Evolutionary conservation across 2,329 filamentous ascomycete genomes (phyloP).

Genomic region (Penicillium fuscoglaucum): DNA sequence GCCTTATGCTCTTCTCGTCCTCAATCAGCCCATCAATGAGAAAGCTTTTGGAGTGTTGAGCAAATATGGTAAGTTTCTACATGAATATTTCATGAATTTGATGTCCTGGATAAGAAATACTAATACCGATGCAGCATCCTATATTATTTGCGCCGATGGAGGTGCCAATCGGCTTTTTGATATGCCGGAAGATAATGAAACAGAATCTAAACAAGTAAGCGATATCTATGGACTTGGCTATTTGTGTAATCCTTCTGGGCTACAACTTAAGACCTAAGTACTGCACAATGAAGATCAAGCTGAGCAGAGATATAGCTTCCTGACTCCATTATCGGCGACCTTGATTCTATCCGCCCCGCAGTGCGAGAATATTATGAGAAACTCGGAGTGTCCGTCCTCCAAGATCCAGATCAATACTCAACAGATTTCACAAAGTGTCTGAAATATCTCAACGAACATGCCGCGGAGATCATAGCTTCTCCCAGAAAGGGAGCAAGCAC

Average conservation of each 20-base stretch:
- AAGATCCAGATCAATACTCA: conserved; percentile 77
- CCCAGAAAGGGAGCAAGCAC: conserved; percentile 11
- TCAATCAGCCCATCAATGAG: conserved; percentile 61
- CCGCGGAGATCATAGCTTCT: conserved; percentile 27
- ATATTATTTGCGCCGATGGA: conserved; percentile 82
- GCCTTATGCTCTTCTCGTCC: conserved; percentile 54
- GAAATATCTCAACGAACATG: conserved; percentile 54
- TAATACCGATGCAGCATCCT: conserved; percentile 51
- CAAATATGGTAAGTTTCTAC: conserved; percentile 34
- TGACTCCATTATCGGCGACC: conserved; percentile 78
- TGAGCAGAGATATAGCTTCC: conserved; percentile 50
- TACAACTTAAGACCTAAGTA: not conserved
- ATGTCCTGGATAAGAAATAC: not conserved
- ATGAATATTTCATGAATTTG: not conserved
- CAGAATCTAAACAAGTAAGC: conserved; percentile 37
- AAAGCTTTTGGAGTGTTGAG: conserved; percentile 41
- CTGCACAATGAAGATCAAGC: not conserved
- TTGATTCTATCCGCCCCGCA: conserved; percentile 73
- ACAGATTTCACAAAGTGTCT: conserved; percentile 91
- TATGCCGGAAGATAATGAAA: conserved; percentile 40
- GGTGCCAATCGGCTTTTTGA: conserved; percentile 76
- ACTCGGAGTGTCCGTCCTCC: conserved; percentile 61
- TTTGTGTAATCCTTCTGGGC: not conserved
- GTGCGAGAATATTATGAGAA: conserved; percentile 67
- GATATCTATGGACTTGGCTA: not conserved